Conservation (phyloP, 2,329 filamentous ascomycete genomes). For the Ophiosphaerella herpotricha region DNA sequence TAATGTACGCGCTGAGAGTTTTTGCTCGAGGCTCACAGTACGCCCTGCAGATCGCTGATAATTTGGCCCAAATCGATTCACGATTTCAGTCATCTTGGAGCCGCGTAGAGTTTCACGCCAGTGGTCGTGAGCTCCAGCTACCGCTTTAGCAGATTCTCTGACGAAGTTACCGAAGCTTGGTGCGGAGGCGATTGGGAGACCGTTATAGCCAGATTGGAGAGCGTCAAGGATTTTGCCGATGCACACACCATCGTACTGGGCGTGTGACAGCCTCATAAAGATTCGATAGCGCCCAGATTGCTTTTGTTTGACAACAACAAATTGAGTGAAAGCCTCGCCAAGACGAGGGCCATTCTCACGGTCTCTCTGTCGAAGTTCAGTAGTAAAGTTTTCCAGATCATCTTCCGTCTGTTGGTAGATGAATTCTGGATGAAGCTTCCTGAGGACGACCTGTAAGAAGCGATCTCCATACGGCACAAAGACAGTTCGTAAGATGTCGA, state of each 20-base stretch:
- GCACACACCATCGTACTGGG: conserved; percentile 43
- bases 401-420: conserved; percentile 36
- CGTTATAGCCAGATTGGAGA: conserved; percentile 39
- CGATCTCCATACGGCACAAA: conserved; percentile 42
- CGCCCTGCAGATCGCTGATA: conserved; percentile 36
- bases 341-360: conserved; percentile 35
- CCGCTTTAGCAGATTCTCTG: conserved; percentile 31
- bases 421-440: conserved; percentile 39
- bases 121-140: conserved; percentile 36
- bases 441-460: conserved; percentile 40
- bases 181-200: conserved; percentile 35
- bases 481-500: conserved; percentile 42
- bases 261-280: conserved; percentile 41
- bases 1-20: conserved; percentile 23
- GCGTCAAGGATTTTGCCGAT: conserved; percentile 35
- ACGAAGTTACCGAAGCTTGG: conserved; percentile 41
- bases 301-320: conserved; percentile 39
- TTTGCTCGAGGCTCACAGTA: conserved; percentile 35
- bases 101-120: conserved; percentile 39
- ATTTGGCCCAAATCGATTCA: conserved; percentile 38
- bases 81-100: conserved; percentile 43
- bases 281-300: conserved; percentile 33
- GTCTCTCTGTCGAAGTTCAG: conserved; percentile 33
- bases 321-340: conserved; percentile 39
- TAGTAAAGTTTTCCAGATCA: conserved; percentile 35